phyloP scores from a whole-genome alignment of 129 eudicot species.

The Silybum marianum region DNA sequence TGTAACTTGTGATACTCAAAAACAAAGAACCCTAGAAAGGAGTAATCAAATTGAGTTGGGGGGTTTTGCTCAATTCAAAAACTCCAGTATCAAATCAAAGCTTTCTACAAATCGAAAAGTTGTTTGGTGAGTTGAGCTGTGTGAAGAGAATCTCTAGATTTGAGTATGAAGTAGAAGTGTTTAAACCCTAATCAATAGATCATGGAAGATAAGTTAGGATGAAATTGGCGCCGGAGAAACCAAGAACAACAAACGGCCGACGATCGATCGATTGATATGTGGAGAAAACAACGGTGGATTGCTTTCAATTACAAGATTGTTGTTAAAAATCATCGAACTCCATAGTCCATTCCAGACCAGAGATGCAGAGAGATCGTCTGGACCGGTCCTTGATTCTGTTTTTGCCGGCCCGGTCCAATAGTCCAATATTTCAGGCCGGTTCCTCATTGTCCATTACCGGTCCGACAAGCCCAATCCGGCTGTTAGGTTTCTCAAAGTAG shows the following conservation, averaged over 20 bases:
- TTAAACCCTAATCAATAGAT: slow-evolving; percentile 11
- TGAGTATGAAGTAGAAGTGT: not conserved
- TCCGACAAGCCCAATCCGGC: too few relatives aligned
- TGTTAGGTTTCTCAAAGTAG: too few relatives aligned
- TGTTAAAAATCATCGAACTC: not conserved
- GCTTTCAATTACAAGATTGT: not conserved
- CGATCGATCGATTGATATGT: not conserved
- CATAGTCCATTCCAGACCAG: not conserved
- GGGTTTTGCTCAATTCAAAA: slow-evolving; percentile 6
- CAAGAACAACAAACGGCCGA: slow-evolving; percentile 19
- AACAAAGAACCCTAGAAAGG: slow-evolving; percentile 5
- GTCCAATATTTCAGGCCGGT: not conserved
- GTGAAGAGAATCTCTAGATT: slow-evolving; percentile 5
- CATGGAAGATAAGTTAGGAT: not conserved
- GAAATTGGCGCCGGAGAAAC: slow-evolving; percentile 22
- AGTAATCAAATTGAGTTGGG: slow-evolving; percentile 3
- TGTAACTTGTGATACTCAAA: not conserved
- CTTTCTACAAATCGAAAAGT: slow-evolving; percentile 3
- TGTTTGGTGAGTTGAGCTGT: not conserved
- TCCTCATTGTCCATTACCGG: too few relatives aligned
- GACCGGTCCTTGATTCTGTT: not conserved
- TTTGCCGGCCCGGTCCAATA: not conserved
- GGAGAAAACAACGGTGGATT: not conserved
- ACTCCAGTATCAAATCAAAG: slow-evolving; percentile 12
- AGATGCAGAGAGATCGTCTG: too few relatives aligned